A percentile compares a stretch with the other conserved stretches of the same genome.
These are phyloP conservation scores for Pleurotus cornucopiae DNA, from an alignment of 768 basidiomycete genomes.

Conservation along the genomic window DNA sequence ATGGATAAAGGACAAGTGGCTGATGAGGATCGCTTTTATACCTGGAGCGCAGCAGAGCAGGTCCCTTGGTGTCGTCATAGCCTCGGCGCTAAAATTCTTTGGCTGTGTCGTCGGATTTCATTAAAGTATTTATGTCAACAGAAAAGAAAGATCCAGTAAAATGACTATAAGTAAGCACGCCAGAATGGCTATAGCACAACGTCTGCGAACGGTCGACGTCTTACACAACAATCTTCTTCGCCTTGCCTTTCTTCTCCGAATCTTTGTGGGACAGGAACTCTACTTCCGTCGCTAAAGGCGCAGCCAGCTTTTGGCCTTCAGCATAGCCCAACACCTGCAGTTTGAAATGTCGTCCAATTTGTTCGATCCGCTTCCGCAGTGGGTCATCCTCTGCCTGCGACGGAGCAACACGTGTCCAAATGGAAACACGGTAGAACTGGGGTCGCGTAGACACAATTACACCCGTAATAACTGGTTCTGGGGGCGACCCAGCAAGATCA, in stretches of 20 bases:
- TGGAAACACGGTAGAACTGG: constrained; percentile 92
- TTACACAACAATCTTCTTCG: constrained; percentile 75
- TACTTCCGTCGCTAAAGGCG: constrained; percentile 91
- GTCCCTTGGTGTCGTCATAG: background rate
- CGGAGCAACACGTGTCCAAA: constrained; percentile 93
- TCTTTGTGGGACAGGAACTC: constrained; percentile 95
- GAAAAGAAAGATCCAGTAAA: background rate
- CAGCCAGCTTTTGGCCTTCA: constrained; percentile 69
- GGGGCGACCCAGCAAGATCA: constrained; percentile 34
- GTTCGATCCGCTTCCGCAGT: constrained; percentile 77
- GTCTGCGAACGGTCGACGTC: constrained; percentile 1
- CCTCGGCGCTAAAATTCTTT: no score
- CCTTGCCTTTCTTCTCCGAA: constrained; percentile 90
- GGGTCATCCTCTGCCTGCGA: constrained; percentile 41
- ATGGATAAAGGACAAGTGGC: constrained; percentile 5
- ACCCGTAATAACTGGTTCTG: constrained; percentile 75
- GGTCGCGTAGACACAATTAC: constrained; percentile 94
- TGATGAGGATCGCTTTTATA: background rate
- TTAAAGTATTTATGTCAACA: no score
- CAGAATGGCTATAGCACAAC: background rate
- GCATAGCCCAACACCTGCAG: constrained; percentile 78
- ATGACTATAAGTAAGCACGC: background rate
- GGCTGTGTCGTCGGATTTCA: no score
- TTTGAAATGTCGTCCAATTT: constrained; percentile 90
- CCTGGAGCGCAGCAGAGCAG: background rate